Conservation (phyloP, 352 stramenopile species). For the Phytophthora cryptogea region DNA sequence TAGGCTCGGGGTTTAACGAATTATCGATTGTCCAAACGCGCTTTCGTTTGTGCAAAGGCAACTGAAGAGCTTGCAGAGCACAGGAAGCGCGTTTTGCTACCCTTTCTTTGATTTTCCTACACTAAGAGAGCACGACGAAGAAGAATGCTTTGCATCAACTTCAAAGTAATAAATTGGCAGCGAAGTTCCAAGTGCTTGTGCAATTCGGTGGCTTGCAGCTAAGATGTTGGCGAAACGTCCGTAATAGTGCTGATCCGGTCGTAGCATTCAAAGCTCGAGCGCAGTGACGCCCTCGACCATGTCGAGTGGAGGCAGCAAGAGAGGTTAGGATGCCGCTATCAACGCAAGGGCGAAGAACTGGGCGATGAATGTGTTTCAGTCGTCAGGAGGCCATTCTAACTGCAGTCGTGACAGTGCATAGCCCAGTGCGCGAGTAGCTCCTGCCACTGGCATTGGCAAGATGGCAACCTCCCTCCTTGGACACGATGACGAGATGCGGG, state of each 20-base stretch:
- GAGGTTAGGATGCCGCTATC: too few relatives aligned
- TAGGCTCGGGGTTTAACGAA: constrained; percentile 6
- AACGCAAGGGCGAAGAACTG: too few relatives aligned
- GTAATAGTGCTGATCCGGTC: not conserved
- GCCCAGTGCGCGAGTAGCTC: constrained; percentile 22
- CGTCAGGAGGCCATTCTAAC: too few relatives aligned
- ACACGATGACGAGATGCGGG: constrained; percentile 1
- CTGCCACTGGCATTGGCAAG: constrained; percentile 6
- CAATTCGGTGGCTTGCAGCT: not conserved
- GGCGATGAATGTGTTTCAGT: too few relatives aligned
- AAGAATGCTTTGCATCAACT: not conserved
- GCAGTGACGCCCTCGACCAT: too few relatives aligned
- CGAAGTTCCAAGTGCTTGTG: not conserved
- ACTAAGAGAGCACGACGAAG: not conserved
- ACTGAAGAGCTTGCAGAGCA: not conserved
- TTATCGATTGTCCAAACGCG: constrained; percentile 13
- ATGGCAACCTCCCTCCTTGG: not conserved
- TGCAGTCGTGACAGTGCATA: constrained; percentile 7
- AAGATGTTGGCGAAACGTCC: not conserved
- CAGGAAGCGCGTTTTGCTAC: not conserved
- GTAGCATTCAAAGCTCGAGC: constrained; percentile 3
- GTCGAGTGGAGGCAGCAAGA: too few relatives aligned
- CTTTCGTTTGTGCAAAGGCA: constrained; percentile 2
- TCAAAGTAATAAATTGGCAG: not conserved
- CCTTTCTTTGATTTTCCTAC: not conserved